phyloP scores from a whole-genome alignment of 129 eudicot species.

The Flaveria trinervia region DNA sequence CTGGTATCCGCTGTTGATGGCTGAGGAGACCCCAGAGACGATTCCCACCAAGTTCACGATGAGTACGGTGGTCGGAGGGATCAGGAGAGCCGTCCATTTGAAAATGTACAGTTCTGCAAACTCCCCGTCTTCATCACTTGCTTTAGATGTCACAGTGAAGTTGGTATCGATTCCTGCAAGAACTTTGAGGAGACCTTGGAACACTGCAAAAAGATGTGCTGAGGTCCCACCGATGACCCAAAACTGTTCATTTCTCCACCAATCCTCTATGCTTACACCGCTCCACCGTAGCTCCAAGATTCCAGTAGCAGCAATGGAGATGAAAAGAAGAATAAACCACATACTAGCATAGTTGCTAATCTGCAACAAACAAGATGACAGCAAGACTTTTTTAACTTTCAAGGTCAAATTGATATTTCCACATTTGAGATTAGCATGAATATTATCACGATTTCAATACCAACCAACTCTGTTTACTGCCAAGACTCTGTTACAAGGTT shows the following conservation, averaged over 20 bases:
- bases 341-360: conserved; percentile 68
- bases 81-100: conserved; percentile 72
- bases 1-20: conserved; percentile 64
- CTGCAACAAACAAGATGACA: conserved; percentile 33
- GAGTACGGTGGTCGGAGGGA: conserved; percentile 70
- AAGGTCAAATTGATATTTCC: neutral
- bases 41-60: conserved; percentile 60
- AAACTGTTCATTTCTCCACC: conserved; percentile 83
- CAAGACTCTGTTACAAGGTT: neutral
- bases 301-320: conserved; percentile 63
- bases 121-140: conserved; percentile 59
- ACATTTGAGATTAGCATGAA: neutral
- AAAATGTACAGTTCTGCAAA: conserved; percentile 67
- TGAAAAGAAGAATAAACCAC: conserved; percentile 59
- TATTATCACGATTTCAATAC: neutral
- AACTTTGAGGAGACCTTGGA: conserved; percentile 69
- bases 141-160: conserved; percentile 65
- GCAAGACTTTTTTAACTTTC: neutral
- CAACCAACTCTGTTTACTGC: neutral
- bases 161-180: conserved; percentile 66
- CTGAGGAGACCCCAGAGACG: conserved; percentile 66
- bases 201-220: conserved; percentile 66
- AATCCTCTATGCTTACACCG: conserved; percentile 64
- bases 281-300: conserved; percentile 67
- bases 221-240: conserved; percentile 82